These are phyloP conservation scores for Phoma sp. DNA, from an alignment of 2,329 filamentous ascomycete genomes.

Conservation along the genomic window DNA sequence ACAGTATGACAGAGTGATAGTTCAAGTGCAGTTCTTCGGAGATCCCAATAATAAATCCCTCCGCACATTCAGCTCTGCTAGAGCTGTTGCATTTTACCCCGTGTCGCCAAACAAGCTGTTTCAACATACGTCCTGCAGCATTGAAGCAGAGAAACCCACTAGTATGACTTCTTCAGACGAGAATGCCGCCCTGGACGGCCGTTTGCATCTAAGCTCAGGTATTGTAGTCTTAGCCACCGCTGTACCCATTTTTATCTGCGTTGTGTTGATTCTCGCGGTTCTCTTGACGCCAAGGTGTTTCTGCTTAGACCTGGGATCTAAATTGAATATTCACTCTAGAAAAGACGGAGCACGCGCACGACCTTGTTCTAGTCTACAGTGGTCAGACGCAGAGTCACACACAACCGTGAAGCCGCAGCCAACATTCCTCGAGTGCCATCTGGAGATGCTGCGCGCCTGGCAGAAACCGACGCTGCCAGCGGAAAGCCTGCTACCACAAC, in stretches of 20 bases:
- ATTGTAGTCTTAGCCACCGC: not conserved
- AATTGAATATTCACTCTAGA: not conserved
- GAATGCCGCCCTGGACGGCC: not conserved
- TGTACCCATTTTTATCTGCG: not conserved
- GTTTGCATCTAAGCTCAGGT: not conserved
- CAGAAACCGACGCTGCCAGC: slow-evolving; percentile 3
- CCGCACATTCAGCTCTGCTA: not conserved
- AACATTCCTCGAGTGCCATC: slow-evolving; percentile 5
- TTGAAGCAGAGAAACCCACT: not conserved
- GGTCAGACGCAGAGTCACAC: not conserved
- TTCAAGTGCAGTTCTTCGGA: not conserved
- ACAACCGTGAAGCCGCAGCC: not conserved
- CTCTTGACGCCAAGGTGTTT: not conserved
- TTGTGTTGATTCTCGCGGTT: not conserved
- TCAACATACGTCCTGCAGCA: not conserved
- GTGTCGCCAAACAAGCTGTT: not conserved
- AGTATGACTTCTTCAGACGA: not conserved
- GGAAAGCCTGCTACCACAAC: not conserved
- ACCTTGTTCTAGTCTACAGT: not conserved
- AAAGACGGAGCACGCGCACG: not conserved
- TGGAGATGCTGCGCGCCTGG: slow-evolving; percentile 17
- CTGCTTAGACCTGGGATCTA: not conserved
- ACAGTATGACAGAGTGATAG: not conserved
- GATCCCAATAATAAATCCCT: not conserved
- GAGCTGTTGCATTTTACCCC: not conserved